Evolutionary conservation across 805 yeast species (phyloP).

Genomic region (Teunomyces panamensis): DNA sequence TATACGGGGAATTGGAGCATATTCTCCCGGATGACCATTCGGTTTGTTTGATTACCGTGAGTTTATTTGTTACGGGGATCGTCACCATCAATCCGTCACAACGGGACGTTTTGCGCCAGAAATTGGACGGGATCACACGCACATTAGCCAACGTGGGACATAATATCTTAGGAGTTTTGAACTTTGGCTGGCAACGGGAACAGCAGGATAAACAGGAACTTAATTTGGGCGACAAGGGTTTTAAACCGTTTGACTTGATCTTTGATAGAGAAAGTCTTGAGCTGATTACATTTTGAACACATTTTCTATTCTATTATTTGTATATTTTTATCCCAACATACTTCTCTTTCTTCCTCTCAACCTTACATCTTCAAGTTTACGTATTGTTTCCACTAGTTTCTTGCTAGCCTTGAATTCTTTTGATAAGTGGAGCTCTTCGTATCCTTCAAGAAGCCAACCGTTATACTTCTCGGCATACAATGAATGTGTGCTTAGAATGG

Average conservation of each 20-base stretch:
- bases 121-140: slow-evolving; percentile 1
- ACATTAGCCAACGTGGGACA: slow-evolving; percentile 9
- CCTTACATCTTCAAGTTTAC: slow-evolving; percentile 78
- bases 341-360: slow-evolving; percentile 93
- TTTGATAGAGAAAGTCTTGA: slow-evolving; percentile 10
- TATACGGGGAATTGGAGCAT: slow-evolving; percentile 5
- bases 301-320: too few relatives aligned
- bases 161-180: slow-evolving; percentile 7
- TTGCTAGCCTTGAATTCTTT: slow-evolving; percentile 33
- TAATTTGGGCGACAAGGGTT: slow-evolving; percentile 9
- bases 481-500: slow-evolving; percentile 88
- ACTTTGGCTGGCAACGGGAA: slow-evolving; percentile 10
- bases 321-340: slow-evolving; percentile 64
- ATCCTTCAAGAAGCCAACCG: slow-evolving; percentile 72
- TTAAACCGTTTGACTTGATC: slow-evolving; percentile 11
- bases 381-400: slow-evolving; percentile 49
- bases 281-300: slow-evolving; percentile 7
- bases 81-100: slow-evolving; percentile 3
- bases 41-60: slow-evolving; percentile 7
- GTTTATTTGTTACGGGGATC: slow-evolving; percentile 10
- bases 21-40: slow-evolving; percentile 9
- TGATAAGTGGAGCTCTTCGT: slow-evolving; percentile 37
- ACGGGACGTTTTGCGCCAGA: slow-evolving; percentile 1
- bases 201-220: slow-evolving; percentile 1
- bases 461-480: slow-evolving; percentile 60